phyloP scores from a whole-genome alignment of 306 rosid species.

The Dryas alaskensis region DNA sequence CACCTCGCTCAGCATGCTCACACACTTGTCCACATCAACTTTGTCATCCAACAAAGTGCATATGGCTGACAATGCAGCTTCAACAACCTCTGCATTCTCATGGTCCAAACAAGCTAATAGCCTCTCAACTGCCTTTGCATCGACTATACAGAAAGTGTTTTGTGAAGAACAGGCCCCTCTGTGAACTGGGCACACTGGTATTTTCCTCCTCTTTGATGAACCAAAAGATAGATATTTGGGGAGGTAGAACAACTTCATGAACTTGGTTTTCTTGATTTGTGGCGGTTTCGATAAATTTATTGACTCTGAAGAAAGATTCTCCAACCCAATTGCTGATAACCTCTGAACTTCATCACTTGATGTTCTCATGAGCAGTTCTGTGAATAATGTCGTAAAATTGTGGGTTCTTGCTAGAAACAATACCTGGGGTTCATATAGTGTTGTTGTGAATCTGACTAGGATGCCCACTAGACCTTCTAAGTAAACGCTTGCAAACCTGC shows the following conservation, averaged over 20 bases:
- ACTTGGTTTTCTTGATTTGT: slow-evolving; percentile 21
- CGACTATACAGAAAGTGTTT: slow-evolving; percentile 42
- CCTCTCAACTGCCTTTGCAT: slow-evolving; percentile 41
- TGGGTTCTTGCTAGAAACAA: slow-evolving; percentile 36
- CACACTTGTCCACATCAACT: slow-evolving; percentile 43
- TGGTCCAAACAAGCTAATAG: slow-evolving; percentile 36
- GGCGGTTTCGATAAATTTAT: slow-evolving; percentile 37
- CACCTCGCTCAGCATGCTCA: slow-evolving; percentile 29
- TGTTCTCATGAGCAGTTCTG: slow-evolving; percentile 34
- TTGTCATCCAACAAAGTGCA: slow-evolving; percentile 46
- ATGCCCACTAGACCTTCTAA: slow-evolving; percentile 41
- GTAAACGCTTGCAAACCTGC: slow-evolving; percentile 27
- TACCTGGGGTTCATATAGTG: slow-evolving; percentile 39
- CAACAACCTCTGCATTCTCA: slow-evolving; percentile 41
- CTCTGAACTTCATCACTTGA: slow-evolving; percentile 45
- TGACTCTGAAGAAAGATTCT: slow-evolving; percentile 46
- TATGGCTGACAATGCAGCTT: slow-evolving; percentile 45
- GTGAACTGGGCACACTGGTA: slow-evolving; percentile 40
- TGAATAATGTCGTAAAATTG: slow-evolving; percentile 38
- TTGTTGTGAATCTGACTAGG: slow-evolving; percentile 46
- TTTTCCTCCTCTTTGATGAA: slow-evolving; percentile 27
- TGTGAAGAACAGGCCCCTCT: slow-evolving; percentile 45
- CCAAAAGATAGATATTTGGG: slow-evolving; percentile 31
- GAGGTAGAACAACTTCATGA: slow-evolving; percentile 20
- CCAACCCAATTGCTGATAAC: slow-evolving; percentile 49